Evolutionary conservation across 2,329 filamentous ascomycete genomes (phyloP).

Genomic region (Fusarium sambucinum): DNA sequence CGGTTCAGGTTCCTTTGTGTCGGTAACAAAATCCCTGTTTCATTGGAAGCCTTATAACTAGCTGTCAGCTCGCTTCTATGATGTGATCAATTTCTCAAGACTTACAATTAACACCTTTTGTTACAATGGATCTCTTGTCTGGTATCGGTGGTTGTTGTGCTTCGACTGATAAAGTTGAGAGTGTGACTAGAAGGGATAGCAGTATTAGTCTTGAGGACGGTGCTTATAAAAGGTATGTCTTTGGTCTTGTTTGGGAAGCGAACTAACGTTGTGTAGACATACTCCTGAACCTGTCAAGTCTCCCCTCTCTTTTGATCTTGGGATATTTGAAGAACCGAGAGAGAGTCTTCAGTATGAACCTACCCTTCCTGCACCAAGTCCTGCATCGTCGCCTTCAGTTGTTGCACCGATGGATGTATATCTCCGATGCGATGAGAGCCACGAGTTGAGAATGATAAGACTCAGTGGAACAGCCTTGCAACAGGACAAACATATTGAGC

Average conservation of each 20-base stretch:
- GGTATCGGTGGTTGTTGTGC: constrained; percentile 39
- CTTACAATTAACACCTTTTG: neutral
- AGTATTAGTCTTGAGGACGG: constrained; percentile 44
- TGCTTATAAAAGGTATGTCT: constrained; percentile 16
- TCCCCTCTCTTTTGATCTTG: constrained; percentile 3
- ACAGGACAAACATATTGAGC: neutral
- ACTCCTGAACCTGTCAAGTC: neutral
- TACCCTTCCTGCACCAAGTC: constrained; percentile 26
- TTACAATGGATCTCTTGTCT: constrained; percentile 33
- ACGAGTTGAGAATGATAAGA: constrained; percentile 26
- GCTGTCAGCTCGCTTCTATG: constrained; percentile 12
- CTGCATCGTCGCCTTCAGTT: neutral
- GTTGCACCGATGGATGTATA: constrained; percentile 36
- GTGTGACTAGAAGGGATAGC: constrained; percentile 26
- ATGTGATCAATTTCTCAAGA: neutral
- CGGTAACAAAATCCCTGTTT: constrained; percentile 22
- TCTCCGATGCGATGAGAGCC: constrained; percentile 26
- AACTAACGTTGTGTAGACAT: constrained; percentile 22
- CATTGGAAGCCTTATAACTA: constrained; percentile 25
- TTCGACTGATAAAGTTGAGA: constrained; percentile 6
- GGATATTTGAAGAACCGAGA: neutral
- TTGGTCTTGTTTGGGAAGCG: neutral
- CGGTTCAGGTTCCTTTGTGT: constrained; percentile 26
- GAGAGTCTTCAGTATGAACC: neutral
- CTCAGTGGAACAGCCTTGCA: neutral